Conservation (phyloP, 2,329 filamentous ascomycete genomes). For the Penicillium sp. region DNA sequence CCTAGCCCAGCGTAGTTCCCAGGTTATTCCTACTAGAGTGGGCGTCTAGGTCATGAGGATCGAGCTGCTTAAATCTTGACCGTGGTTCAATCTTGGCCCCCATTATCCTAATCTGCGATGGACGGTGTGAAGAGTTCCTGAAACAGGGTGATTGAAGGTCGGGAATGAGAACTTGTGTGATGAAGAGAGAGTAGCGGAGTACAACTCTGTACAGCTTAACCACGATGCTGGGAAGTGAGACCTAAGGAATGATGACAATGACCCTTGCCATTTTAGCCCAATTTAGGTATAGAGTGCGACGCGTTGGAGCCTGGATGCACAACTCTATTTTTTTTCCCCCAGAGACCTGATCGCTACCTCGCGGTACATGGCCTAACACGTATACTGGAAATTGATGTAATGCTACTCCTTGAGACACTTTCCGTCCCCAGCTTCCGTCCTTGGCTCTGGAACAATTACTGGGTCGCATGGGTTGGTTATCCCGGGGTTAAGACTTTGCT, state of each 20-base stretch:
- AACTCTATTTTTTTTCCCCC: not conserved
- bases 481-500: not conserved
- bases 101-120: not conserved
- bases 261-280: not conserved
- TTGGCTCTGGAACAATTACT: not conserved
- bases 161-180: too few relatives aligned
- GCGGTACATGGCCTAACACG: not conserved
- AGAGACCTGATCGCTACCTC: too few relatives aligned
- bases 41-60: not conserved
- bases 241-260: not conserved
- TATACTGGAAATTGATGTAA: not conserved
- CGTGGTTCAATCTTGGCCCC: not conserved
- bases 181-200: not conserved
- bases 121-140: not conserved
- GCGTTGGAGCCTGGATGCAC: not conserved
- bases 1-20: not conserved
- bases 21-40: not conserved
- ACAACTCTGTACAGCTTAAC: not conserved
- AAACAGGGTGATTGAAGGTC: too few relatives aligned
- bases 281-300: not conserved
- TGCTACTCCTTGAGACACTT: not conserved
- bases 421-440: not conserved
- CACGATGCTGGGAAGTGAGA: not conserved
- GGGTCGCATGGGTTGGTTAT: not conserved
- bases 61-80: not conserved